A percentile compares a stretch with the other conserved stretches of the same genome.
Evolutionary conservation across 208 protist genomes (phyloP).

Genomic region (Porcisia hertigi): DNA sequence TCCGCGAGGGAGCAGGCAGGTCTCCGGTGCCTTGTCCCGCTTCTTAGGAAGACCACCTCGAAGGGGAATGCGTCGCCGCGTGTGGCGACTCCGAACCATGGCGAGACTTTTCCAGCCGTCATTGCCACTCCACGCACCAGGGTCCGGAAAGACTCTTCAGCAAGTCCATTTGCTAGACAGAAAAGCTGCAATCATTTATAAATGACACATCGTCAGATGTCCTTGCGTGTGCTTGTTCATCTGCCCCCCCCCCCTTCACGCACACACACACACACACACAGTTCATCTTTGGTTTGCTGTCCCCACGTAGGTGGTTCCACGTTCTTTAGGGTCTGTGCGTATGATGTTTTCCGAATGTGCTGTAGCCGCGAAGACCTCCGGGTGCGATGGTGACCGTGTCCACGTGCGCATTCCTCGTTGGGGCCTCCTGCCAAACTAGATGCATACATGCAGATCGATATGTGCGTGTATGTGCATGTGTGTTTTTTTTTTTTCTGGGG

Average conservation of each 20-base stretch:
- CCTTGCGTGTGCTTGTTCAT: not conserved
- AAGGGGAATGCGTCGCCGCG: not conserved
- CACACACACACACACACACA: not conserved
- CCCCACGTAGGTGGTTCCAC: too few species aligned
- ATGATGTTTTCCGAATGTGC: too few species aligned
- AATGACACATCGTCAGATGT: not conserved
- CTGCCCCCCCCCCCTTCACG: not conserved
- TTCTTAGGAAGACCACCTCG: not conserved
- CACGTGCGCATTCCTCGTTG: too few species aligned
- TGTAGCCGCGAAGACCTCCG: too few species aligned
- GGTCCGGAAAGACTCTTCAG: not conserved
- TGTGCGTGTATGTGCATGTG: not conserved
- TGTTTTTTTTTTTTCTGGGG: not conserved
- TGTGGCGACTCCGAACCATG: not conserved
- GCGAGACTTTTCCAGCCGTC: not conserved
- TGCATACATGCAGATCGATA: not conserved
- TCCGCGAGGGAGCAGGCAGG: slow-evolving; percentile 8
- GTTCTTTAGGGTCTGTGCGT: too few species aligned
- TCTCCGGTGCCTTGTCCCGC: slow-evolving; percentile 8
- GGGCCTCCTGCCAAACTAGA: too few species aligned
- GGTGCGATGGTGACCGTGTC: too few species aligned
- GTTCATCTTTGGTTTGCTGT: too few species aligned
- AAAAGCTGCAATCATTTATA: not conserved
- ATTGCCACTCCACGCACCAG: not conserved
- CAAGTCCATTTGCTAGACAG: not conserved